Conservation (phyloP, 1,139 yeast species). For the Arxiozyma heterogenica region DNA sequence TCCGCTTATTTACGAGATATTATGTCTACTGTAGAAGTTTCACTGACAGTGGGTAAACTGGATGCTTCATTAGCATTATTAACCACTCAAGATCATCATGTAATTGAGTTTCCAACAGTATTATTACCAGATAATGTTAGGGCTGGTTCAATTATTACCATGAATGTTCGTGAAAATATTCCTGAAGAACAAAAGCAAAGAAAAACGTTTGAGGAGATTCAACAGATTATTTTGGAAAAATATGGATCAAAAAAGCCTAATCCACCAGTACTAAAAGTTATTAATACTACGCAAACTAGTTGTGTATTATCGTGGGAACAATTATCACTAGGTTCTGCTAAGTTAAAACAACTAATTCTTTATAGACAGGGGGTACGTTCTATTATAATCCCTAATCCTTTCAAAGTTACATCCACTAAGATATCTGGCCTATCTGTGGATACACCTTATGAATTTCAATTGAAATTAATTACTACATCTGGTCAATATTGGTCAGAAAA, state of each 20-base stretch:
- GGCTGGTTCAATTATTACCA: slow-evolving; percentile 90
- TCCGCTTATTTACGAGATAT: background rate
- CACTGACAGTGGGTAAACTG: slow-evolving; percentile 88
- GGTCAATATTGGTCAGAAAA: slow-evolving; percentile 68
- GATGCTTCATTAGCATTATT: slow-evolving; percentile 91
- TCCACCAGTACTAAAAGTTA: slow-evolving; percentile 58
- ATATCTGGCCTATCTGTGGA: slow-evolving; percentile 88
- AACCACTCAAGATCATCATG: slow-evolving; percentile 85
- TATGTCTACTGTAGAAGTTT: slow-evolving; percentile 39
- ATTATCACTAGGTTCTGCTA: slow-evolving; percentile 74
- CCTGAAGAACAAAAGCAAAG: slow-evolving; percentile 57
- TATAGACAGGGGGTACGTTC: slow-evolving; percentile 64
- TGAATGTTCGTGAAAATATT: slow-evolving; percentile 74
- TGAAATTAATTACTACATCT: slow-evolving; percentile 79
- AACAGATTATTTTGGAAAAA: slow-evolving; percentile 59
- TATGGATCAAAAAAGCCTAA: slow-evolving; percentile 72
- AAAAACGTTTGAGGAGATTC: slow-evolving; percentile 51
- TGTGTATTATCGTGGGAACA: slow-evolving; percentile 94
- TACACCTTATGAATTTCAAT: slow-evolving; percentile 67
- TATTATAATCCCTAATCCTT: slow-evolving; percentile 80
- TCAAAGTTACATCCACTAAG: slow-evolving; percentile 72
- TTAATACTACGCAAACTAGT: slow-evolving; percentile 86
- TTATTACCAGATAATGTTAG: slow-evolving; percentile 81
- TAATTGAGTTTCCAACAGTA: slow-evolving; percentile 92
- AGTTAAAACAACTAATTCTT: slow-evolving; percentile 63